Conservation (phyloP, 23 red algal genomes). For the Agarophyton chilense region DNA sequence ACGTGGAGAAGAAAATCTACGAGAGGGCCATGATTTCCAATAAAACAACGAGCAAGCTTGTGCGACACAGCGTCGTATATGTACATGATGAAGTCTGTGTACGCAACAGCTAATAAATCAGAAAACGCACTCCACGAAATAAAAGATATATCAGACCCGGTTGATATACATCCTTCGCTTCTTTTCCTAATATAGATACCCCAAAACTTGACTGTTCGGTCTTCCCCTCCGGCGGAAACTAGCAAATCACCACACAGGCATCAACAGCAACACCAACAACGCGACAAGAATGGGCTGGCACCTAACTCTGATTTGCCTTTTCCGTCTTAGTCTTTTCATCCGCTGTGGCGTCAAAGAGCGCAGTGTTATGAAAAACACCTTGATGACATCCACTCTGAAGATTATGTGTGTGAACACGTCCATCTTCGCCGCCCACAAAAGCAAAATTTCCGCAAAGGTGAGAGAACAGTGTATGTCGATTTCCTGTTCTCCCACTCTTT, state of each 20-base stretch:
- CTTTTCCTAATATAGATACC: slow-evolving; percentile 31
- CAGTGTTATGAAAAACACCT: slow-evolving; percentile 44
- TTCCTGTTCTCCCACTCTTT: neutral
- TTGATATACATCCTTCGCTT: slow-evolving; percentile 2
- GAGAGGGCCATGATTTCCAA: slow-evolving; percentile 64
- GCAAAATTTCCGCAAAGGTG: slow-evolving; percentile 91
- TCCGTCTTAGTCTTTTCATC: neutral
- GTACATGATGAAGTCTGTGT: slow-evolving; percentile 78
- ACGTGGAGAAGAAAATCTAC: slow-evolving; percentile 80
- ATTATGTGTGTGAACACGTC: slow-evolving; percentile 79
- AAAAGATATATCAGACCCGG: slow-evolving; percentile 9
- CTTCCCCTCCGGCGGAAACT: slow-evolving; percentile 54
- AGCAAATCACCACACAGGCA: slow-evolving; percentile 58
- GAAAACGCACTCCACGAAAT: slow-evolving; percentile 72
- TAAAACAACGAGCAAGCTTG: slow-evolving; percentile 67
- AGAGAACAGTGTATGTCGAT: slow-evolving; percentile 63
- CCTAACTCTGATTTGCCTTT: slow-evolving; percentile 5
- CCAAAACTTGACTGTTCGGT: slow-evolving; percentile 74
- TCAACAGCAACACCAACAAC: slow-evolving; percentile 66
- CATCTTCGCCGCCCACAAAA: slow-evolving; percentile 67
- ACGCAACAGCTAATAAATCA: slow-evolving; percentile 83
- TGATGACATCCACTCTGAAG: slow-evolving; percentile 88
- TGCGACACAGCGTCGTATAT: slow-evolving; percentile 78
- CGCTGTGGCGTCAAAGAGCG: neutral
- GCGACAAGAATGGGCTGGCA: slow-evolving; percentile 48